These are phyloP conservation scores for Passalora sequoiae DNA, from an alignment of 2,329 filamentous ascomycete species.

Conservation along the genomic window DNA sequence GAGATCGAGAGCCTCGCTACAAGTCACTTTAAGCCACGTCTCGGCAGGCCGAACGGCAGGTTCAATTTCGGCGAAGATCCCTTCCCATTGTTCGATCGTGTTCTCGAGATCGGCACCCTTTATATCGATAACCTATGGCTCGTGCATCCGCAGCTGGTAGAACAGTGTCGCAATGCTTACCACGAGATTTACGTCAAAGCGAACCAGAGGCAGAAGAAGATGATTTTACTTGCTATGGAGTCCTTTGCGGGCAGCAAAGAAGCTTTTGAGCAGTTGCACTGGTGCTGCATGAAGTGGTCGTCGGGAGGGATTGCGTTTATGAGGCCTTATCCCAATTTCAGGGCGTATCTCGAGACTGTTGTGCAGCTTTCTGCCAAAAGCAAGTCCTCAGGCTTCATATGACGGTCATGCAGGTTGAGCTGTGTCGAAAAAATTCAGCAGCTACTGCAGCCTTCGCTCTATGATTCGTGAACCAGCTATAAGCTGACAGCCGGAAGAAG, in stretches of 20 bases:
- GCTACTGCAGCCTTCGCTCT: too few species aligned
- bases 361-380: too few species aligned
- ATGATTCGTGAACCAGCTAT: too few species aligned
- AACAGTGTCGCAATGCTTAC: conserved; percentile 9
- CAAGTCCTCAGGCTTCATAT: too few species aligned
- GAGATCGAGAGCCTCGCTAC: conserved; percentile 4
- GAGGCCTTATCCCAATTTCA: conserved; percentile 9
- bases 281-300: conserved; percentile 13
- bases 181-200: conserved; percentile 12
- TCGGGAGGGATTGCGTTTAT: conserved; percentile 10
- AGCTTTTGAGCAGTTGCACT: conserved; percentile 14
- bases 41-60: background rate
- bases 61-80: conserved; percentile 7
- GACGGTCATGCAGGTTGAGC: too few species aligned
- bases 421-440: too few species aligned
- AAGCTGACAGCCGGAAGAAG: too few species aligned
- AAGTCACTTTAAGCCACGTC: background rate
- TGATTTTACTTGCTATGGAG: conserved; percentile 13
- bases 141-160: conserved; percentile 10
- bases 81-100: conserved; percentile 11
- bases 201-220: conserved; percentile 11
- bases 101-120: conserved; percentile 10
- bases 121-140: conserved; percentile 16
- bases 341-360: conserved; percentile 9
- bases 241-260: conserved; percentile 17